Evolutionary conservation across 2,329 filamentous ascomycete species (phyloP).

Genomic region (Acarospora socialis): DNA sequence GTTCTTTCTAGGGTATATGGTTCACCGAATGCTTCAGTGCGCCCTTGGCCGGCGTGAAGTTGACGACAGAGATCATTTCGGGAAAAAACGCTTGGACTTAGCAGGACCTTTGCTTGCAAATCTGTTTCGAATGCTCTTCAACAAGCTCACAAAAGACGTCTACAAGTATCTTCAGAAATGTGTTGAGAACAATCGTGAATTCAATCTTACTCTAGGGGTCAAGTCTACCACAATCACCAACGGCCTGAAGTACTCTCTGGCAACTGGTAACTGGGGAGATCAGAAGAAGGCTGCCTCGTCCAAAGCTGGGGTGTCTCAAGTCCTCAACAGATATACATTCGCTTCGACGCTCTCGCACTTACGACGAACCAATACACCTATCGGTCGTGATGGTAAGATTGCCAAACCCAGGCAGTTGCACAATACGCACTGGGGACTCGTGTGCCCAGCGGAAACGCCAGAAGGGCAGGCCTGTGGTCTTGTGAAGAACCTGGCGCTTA

Average conservation of each 20-base stretch:
- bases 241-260: constrained; percentile 89
- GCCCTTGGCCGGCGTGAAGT: constrained; percentile 84
- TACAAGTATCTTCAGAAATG: constrained; percentile 84
- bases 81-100: constrained; percentile 93
- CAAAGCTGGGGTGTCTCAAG: constrained; percentile 94
- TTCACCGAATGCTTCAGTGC: constrained; percentile 87
- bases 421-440: constrained; percentile 96
- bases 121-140: constrained; percentile 82
- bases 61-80: constrained; percentile 96
- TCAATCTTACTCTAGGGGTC: constrained; percentile 80
- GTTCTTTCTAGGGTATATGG: constrained; percentile 98
- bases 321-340: constrained; percentile 95
- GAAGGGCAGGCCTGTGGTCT: constrained; percentile 97
- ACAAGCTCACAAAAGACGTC: constrained; percentile 80
- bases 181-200: constrained; percentile 76
- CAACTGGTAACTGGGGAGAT: constrained; percentile 97
- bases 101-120: constrained; percentile 91
- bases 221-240: constrained; percentile 86
- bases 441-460: constrained; percentile 93
- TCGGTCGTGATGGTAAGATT: constrained; percentile 93
- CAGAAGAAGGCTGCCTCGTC: constrained; percentile 96
- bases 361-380: constrained; percentile 91
- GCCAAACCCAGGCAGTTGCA: constrained; percentile 95
- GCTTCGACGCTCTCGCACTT: constrained; percentile 93
- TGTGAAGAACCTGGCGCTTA: constrained; percentile 92